Evolutionary conservation across 2,329 filamentous ascomycete genomes (phyloP).

Genomic region (Paecilomyces dactylethromorphus): DNA sequence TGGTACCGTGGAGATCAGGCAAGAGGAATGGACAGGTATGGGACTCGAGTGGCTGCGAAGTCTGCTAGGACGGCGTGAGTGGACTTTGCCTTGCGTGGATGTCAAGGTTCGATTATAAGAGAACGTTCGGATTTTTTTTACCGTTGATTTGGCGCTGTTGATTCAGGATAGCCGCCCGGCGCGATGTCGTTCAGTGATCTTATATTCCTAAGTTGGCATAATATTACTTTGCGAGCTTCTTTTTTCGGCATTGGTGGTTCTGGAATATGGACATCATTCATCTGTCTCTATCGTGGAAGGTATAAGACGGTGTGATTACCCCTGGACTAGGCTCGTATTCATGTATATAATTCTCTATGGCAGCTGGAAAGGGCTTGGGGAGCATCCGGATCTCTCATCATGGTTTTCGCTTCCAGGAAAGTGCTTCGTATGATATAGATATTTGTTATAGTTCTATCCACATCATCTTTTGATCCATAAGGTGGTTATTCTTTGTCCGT

Average conservation of each 20-base stretch:
- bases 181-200: neutral
- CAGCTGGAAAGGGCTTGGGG: neutral
- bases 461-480: too few relatives aligned
- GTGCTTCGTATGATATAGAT: too few relatives aligned
- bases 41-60: constrained; percentile 82
- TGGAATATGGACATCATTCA: neutral
- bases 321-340: neutral
- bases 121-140: neutral
- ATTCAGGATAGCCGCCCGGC: neutral
- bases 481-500: too few relatives aligned
- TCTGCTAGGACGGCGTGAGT: constrained; percentile 74
- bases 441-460: too few relatives aligned
- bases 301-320: neutral
- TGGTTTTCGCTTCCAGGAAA: neutral
- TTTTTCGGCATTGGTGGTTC: neutral
- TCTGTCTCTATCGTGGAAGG: neutral
- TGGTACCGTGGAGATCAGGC: constrained; percentile 31
- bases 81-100: constrained; percentile 86
- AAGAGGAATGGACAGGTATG: constrained; percentile 65
- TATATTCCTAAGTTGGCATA: neutral
- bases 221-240: neutral
- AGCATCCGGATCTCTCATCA: neutral
- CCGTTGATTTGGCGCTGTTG: neutral
- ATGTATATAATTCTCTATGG: neutral
- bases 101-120: constrained; percentile 68